Evolutionary conservation across 495 filamentous ascomycete species (phyloP).

Genomic region (Melanomma pulvis-pyrius): DNA sequence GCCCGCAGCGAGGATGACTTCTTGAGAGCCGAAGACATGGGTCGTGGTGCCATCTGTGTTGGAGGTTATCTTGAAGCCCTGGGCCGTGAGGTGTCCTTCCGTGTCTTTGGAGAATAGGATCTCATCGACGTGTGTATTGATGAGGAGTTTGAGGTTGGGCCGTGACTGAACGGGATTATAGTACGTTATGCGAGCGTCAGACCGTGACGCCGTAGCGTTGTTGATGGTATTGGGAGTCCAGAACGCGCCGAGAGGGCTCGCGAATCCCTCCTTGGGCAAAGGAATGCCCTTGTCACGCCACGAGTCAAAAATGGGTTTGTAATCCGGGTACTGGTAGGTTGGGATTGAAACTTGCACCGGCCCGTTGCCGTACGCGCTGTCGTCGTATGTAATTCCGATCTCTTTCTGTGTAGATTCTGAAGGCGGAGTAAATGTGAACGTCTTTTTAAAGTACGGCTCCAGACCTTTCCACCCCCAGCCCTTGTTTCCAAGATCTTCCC

Average conservation of each 20-base stretch:
- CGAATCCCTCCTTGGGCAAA: slow-evolving; percentile 7
- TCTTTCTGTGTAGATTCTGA: neutral
- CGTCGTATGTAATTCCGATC: slow-evolving; percentile 46
- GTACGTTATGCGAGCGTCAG: slow-evolving; percentile 9
- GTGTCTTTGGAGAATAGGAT: slow-evolving; percentile 23
- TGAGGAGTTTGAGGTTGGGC: slow-evolving; percentile 28
- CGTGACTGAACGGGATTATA: slow-evolving; percentile 16
- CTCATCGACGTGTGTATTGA: slow-evolving; percentile 8
- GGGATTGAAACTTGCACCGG: slow-evolving; percentile 50
- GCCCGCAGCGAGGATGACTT: slow-evolving; percentile 50
- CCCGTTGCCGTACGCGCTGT: slow-evolving; percentile 46
- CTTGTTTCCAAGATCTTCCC: slow-evolving; percentile 31
- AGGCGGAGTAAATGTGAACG: slow-evolving; percentile 12
- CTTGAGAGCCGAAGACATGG: slow-evolving; percentile 51
- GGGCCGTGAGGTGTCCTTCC: slow-evolving; percentile 34
- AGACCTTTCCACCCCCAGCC: slow-evolving; percentile 42
- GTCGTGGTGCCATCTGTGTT: slow-evolving; percentile 28
- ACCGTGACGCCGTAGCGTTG: slow-evolving; percentile 1
- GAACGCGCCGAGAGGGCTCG: neutral
- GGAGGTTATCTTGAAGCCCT: slow-evolving; percentile 39
- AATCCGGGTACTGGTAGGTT: slow-evolving; percentile 49
- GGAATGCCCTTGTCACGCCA: slow-evolving; percentile 13
- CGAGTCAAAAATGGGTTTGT: slow-evolving; percentile 34
- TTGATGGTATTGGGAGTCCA: slow-evolving; percentile 27
- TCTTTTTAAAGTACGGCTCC: slow-evolving; percentile 32